Evolutionary conservation across 805 yeast species (phyloP), one percentile per base, ranked within the genome.

Genomic region (Yarrowia bubula): DNA sequence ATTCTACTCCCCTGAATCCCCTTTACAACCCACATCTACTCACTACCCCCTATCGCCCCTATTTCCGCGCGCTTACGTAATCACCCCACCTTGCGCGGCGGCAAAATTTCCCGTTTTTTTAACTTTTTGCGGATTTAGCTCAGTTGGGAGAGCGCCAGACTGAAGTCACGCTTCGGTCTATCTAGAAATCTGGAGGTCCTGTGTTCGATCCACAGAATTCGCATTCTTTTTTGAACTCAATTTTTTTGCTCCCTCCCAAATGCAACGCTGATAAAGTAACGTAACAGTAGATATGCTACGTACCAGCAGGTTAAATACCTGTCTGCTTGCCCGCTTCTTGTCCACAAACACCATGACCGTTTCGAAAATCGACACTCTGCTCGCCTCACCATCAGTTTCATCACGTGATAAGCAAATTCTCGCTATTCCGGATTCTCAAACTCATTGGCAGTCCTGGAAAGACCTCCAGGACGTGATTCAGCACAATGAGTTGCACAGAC

Each of bases 181-280:
- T 22, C 28, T 22, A 55, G 61, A 43, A 65, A 84, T 84, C 87
- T 85, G 88, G 82, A 85, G 89, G 89, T 85, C 88, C 86, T 84
- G 88, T 83, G 88, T 86, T 86, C 89, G 87, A 85, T 84, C 89
- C 89, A 83, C 88, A 84, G 74, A 71, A 68, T 57, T 73, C 75
- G 74, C 76, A 73, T 38, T 67, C 37, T 50, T 64, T 42, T 28
- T 22, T 33, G 14, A 14, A 13, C 14, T 8, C 14, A 33, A 33
- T 47, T 47, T 33, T 18, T 48, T 22, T 38, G 17, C 15, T 13
- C 42, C n/a, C 18, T 17, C 41, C 17, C 33, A 18, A 51, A 51
- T 51, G 58, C n/a, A 38, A 51, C 58, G 42, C 37, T 50, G 37
- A 10, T 17, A 8, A 11, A 3, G 2, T 18, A 51, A 33, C 55